phyloP scores from a whole-genome alignment of 2,329 filamentous ascomycete genomes.

The Fusarium nurragi region DNA sequence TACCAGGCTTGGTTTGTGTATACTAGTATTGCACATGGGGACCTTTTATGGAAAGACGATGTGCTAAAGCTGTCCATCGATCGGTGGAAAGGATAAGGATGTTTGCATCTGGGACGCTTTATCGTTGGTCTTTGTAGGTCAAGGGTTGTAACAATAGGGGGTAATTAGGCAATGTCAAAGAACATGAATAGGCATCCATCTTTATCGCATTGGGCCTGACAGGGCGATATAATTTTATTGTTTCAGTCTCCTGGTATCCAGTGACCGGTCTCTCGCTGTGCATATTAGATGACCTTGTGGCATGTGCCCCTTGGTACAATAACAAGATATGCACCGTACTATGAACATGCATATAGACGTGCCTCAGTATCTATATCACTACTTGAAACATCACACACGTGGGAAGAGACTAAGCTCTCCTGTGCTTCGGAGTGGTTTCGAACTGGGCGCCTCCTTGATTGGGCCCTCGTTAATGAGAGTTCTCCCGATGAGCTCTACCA shows the following conservation, averaged over 20 bases:
- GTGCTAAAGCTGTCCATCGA: background rate
- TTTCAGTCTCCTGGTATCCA: rapidly evolving
- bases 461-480: background rate
- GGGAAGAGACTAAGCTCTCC: background rate
- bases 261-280: rapidly evolving
- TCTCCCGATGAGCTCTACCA: background rate
- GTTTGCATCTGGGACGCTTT: background rate
- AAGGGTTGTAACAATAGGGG: background rate
- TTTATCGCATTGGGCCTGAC: rapidly evolving
- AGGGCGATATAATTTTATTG: rapidly evolving
- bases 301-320: background rate
- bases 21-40: background rate
- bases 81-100: background rate
- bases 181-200: background rate
- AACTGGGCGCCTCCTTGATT: background rate
- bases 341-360: background rate
- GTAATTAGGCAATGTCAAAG: background rate
- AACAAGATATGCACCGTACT: background rate
- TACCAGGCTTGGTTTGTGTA: background rate
- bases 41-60: background rate
- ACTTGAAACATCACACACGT: rapidly evolving
- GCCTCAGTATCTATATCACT: rapidly evolving
- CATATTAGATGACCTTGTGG: no score
- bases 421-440: background rate
- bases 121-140: background rate